Evolutionary conservation across 106 monocot species (phyloP), one percentile per base, ranked within the genome.

Genomic region (Dactylorhiza incarnata): DNA sequence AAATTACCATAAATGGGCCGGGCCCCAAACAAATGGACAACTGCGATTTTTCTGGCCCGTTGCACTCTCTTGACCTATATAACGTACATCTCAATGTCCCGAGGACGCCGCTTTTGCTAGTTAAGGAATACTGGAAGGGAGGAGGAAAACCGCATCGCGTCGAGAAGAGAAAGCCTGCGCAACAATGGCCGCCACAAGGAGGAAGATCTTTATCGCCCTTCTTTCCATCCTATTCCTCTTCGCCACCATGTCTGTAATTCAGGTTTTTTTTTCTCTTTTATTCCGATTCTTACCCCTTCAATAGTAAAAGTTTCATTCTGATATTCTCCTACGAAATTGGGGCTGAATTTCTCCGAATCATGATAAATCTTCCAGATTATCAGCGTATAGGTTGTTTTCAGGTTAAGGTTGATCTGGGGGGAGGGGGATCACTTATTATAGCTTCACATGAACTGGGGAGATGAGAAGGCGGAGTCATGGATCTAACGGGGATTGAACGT

Each of bases 151-250:
- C 22, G 23, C 65, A 65, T 65, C 65, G 26, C 65, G 26, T 65
- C 65, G 65, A 26, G 65, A 65, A 26, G 9, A 8, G 11, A 65
- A 65, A 19, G 26, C 65, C 11, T 47, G 10, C 49, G 49, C 49
- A 48, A 49, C 48, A 19, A 72, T 72, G 72, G 72, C 49, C 48
- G 46, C 17, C 49, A 48, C 48, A 20, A 72, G 22, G 48, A 47
- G 49, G 72, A 72, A 48, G 47, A 47, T 72, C 49, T 72, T 47
- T 47, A 9, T 72, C 15, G 47, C 72, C 48, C 9, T 72, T 22
- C 9, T 72, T n/a, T 49, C 48, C 20, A 72, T 72, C 72, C 16
- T 44, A 23, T 72, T 48, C 22, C 6, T 72, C 15, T 49, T 72
- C 7, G 47, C 22, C 48, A 49, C 48, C 19, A 49, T 49, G 5